These are phyloP conservation scores for Ettlia oleoabundans DNA, from an alignment of 139 green algal genomes.

Conservation along the genomic window DNA sequence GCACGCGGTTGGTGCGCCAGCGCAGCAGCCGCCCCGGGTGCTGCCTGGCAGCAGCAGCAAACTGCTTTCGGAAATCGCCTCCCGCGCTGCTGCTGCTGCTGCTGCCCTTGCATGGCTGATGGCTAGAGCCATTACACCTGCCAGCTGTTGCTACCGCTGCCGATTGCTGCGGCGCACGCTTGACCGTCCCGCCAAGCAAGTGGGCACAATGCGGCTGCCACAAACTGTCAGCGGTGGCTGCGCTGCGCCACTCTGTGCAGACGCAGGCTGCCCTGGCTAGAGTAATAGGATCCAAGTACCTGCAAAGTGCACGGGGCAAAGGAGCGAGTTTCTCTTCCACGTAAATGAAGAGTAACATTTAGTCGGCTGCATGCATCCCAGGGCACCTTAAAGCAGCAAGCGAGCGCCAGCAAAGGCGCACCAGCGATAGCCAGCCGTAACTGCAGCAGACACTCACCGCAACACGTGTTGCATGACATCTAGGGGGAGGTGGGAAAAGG, in stretches of 20 bases:
- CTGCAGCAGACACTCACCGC: not conserved
- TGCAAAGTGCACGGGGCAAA: no score
- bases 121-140: not conserved
- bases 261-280: slow-evolving; percentile 16
- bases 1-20: slow-evolving; percentile 22
- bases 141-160: not conserved
- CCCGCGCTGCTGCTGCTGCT: not conserved
- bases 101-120: not conserved
- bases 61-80: not conserved
- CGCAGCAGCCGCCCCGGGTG: slow-evolving; percentile 12
- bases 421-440: no score
- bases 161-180: not conserved
- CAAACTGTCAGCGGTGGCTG: not conserved
- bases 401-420: no score
- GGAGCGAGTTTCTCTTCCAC: no score
- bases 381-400: no score
- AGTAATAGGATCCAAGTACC: slow-evolving; percentile 10
- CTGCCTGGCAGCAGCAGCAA: not conserved
- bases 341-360: no score
- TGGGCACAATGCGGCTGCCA: slow-evolving; percentile 5
- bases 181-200: not conserved
- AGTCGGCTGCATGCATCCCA: no score
- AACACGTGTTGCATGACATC: slow-evolving; percentile 8
- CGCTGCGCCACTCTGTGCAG: not conserved
- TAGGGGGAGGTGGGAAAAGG: not conserved